Evolutionary conservation across 164 flowering plant genomes (phyloP), one percentile per base, ranked within the genome.

Genomic region (Vitis rotundifolia): DNA sequence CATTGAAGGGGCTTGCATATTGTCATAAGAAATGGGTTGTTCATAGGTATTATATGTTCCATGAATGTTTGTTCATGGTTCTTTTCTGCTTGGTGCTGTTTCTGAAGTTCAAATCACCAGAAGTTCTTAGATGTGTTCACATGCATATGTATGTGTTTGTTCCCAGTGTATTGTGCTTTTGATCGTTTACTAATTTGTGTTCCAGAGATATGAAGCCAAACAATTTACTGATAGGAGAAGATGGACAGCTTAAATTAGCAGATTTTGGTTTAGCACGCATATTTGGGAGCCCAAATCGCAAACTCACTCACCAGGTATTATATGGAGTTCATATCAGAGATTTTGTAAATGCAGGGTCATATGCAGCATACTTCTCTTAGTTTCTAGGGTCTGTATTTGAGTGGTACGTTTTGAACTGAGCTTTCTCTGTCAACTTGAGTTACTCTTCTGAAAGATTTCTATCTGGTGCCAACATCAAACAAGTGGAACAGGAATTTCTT

Each of bases 131-230:
- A 37, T 37, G 44, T 37, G 7, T 6, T 37, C 5, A 22, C 26
- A 37, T 37, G 44, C 2, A 37, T 37, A 6, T 37, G 44, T 37
- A 37, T 37, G 44, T 6, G 44, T 6, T 37, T 37, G 44, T 37
- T 37, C 44, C 44, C 44, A 5, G 44, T 37, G 7, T 37, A 37
- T 37, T 37, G 44, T 37, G 44, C 44, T 37, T 37, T 37, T 37
- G 44, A 37, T 37, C 7, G 8, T 37, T 37, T 68, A 57, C 53
- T 65, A 13, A 31, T 59, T 19, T 71, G 48, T 9, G 67, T 14
- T 70, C 53, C 67, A 88, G 91, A 79, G 91, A 88, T 81, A 88
- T 88, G 91, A 88, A 88, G 73, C 91, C 91, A 50, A 88, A 88
- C 64, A 88, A 88, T 65, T 74, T 88, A 71, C 79, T 88, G 56